Evolutionary conservation across 257 asterid genomes (phyloP).

Genomic region (Nicotiana tomentosiformis): DNA sequence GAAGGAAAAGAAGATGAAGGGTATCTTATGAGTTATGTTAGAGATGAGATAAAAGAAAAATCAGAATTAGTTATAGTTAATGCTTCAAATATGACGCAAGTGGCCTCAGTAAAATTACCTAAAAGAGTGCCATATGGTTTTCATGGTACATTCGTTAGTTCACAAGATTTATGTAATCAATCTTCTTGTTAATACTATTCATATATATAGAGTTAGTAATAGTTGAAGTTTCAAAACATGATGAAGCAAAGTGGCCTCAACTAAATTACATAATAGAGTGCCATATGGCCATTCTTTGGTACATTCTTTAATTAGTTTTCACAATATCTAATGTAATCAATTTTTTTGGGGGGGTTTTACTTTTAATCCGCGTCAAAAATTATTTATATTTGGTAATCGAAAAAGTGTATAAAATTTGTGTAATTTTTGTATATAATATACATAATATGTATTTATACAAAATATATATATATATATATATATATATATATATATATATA

Average conservation of each 20-base stretch:
- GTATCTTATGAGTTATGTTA: slow-evolving; percentile 36
- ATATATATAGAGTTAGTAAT: too few relatives aligned
- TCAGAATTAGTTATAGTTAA: slow-evolving; percentile 44
- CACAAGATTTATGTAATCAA: slow-evolving; percentile 35
- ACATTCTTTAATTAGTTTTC: too few relatives aligned
- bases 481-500: too few relatives aligned
- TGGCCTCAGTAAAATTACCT: slow-evolving; percentile 39
- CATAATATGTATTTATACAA: too few relatives aligned
- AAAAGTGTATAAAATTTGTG: too few relatives aligned
- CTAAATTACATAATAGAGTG: neutral
- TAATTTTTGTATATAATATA: too few relatives aligned
- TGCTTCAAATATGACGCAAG: slow-evolving; percentile 46
- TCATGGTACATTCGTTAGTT: slow-evolving; percentile 56
- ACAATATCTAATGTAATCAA: too few relatives aligned
- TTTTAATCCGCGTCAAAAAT: too few relatives aligned
- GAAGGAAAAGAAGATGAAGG: slow-evolving; percentile 37
- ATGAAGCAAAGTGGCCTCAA: neutral
- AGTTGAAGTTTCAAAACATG: neutral
- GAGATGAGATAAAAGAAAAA: slow-evolving; percentile 36
- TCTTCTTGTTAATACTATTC: neutral
- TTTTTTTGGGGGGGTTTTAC: too few relatives aligned
- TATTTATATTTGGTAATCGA: too few relatives aligned
- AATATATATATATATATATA: too few relatives aligned
- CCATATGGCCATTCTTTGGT: neutral
- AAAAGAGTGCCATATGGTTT: slow-evolving; percentile 65